Conservation (phyloP, 2,329 filamentous ascomycete species). For the Helotiales sp. region DNA sequence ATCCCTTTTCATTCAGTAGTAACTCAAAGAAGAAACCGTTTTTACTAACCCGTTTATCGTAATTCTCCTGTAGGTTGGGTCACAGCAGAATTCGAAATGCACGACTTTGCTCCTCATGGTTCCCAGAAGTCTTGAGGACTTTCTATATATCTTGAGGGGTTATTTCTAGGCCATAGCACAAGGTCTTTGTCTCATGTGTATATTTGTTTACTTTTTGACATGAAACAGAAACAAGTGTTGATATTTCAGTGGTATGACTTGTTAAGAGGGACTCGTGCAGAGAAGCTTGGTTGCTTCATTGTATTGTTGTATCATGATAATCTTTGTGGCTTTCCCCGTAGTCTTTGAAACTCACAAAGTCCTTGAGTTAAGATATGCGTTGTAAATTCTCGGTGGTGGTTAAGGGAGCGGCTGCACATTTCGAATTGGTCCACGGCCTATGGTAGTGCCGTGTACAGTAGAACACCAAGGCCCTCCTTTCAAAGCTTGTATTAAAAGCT, state of each 20-base stretch:
- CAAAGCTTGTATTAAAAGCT: neutral
- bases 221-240: neutral
- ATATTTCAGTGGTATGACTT: neutral
- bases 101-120: neutral
- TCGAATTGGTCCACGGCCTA: neutral
- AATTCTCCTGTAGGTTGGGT: neutral
- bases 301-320: neutral
- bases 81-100: neutral
- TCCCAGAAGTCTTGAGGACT: neutral
- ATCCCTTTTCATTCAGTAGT: no score
- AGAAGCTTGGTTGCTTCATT: neutral
- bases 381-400: neutral
- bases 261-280: neutral
- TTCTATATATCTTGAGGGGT: neutral
- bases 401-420: neutral
- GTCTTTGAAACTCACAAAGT: neutral
- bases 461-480: neutral
- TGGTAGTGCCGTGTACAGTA: neutral
- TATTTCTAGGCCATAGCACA: no score
- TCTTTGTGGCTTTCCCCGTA: neutral
- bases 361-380: no score
- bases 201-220: neutral
- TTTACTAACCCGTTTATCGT: neutral
- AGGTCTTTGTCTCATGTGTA: neutral
- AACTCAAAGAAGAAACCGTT: neutral